Base-by-base conservation (phyloP, 139 green algal genomes). In the Trebouxia sp. region DNA sequence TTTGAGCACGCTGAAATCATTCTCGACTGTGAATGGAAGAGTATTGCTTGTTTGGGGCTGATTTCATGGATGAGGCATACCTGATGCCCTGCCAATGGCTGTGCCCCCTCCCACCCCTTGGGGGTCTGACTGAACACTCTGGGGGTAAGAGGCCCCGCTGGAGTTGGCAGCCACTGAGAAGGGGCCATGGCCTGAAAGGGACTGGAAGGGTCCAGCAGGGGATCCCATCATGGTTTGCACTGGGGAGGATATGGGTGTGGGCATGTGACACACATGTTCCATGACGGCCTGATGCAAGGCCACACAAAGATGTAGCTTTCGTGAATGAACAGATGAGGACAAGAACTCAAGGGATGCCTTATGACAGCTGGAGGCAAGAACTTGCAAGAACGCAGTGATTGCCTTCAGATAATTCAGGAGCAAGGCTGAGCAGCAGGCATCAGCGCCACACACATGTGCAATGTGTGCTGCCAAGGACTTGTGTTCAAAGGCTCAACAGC, bases 91-190 rank as follows among this genome's bases (percentile, higher is more conserved):
- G 43, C 51, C 75, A 43, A 78, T 69, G 20, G 62, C 78, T 26
- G 62, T 77, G 26, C 78, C 78, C 28, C 78, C 78, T 8, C 65
- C 78, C 62, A 82, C 48, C 9, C 6, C 78, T 45, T 78, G 78
- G 22, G 37, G 39, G 37, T 42, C 75, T 20, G 51, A 20, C 12
- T 48, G 48, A 4, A 38, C 28, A 32, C 28, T 47, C 69, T 55
- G 67, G 6, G 43, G 65, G 10, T 75, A 50, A 22, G 65, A 28
- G 32, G 32, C 65, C 12, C 41, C 67, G 38, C 20, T 76, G 38
- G 67, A 51, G 38, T 26, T 50, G 8, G 39, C 41, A 37, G 41
- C 26, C 67, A 50, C 38, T 50, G 67, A 50, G 67, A 51, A 76
- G 38, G 67, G 67, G 11, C 58, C 58, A 69, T 69, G 58, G 58